Base-by-base conservation (phyloP, 2,329 filamentous ascomycete species). In the Colletotrichum sansevieriae region DNA sequence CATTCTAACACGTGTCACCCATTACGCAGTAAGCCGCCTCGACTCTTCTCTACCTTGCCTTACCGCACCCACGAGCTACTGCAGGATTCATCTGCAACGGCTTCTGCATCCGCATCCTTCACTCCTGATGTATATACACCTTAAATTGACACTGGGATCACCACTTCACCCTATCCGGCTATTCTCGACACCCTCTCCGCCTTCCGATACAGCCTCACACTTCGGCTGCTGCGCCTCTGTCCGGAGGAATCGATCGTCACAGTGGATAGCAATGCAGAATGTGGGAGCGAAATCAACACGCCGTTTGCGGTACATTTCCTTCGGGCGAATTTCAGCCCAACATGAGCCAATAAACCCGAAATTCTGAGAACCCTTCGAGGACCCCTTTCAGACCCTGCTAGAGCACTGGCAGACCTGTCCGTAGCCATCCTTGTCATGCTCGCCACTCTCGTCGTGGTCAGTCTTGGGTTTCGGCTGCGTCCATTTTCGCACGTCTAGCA, bases 401-500 rank as follows among this genome's bases (percentile, higher is more conserved):
- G 29, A 29, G 7, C 8, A 4, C 29, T 29, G 47, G 35, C 20
- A 41, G 33, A 25, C n/a, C 29, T 39, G 22, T 51, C 41, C 18
- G 3, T n/a, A 18, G 22, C 37, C 37, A 54, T 52, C 39, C 63
- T 25, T 63, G 63, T 22, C 63, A 25, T 55, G 63, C 22, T 22
- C 46, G 12, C 37, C n/a, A 18, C 8, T 43, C 13, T 43, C 29
- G 13, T 41, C 33, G 11, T 22, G n/a, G 44, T 49, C 29, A 25
- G 25, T 20, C 43, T 65, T 18, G n/a, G 20, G 29, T 39, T 62
- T 62, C 47, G 54, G 29, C n/a, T 12, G 46, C 62, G 33, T 35
- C 11, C 46, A 35, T 44, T 35, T 15, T 33, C 46, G 55, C 35
- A n/a, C 15, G 44, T 35, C 22, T 22, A 44, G 11, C 46, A 44